Evolutionary conservation across 139 green algal species (phyloP).

Genomic region (Chlamydomonas incerta): DNA sequence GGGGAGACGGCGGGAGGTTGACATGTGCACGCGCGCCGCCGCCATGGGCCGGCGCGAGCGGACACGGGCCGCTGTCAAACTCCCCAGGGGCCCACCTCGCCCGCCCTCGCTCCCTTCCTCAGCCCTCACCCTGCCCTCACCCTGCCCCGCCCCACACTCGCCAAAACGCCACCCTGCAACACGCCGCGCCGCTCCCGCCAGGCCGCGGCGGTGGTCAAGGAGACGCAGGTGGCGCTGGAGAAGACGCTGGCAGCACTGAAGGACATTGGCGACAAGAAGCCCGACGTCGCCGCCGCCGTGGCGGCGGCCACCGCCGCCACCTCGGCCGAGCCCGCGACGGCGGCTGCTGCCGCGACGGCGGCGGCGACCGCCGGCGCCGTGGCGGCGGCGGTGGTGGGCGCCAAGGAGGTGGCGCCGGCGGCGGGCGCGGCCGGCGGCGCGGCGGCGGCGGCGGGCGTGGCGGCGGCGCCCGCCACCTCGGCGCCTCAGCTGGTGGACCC

Average conservation of each 20-base stretch:
- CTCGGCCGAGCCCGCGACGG: background rate
- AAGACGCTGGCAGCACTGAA: constrained; percentile 67
- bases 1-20: too few species aligned
- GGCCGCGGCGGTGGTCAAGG: constrained; percentile 59
- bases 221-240: constrained; percentile 70
- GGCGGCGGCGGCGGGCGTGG: background rate
- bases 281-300: background rate
- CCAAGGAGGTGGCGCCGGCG: constrained; percentile 43
- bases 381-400: background rate
- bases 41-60: too few species aligned
- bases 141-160: too few species aligned
- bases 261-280: background rate
- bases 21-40: too few species aligned
- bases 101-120: too few species aligned
- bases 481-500: constrained; percentile 11
- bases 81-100: too few species aligned
- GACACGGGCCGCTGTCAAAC: too few species aligned
- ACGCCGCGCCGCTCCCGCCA: background rate
- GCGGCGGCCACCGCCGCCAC: background rate
- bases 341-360: background rate
- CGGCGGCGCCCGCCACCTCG: constrained; percentile 14
- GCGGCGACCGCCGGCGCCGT: background rate
- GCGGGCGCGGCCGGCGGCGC: background rate
- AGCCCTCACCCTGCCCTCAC: too few species aligned
- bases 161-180: too few species aligned